Conservation (phyloP, 2,329 filamentous ascomycete species). For the Fusarium sp. region DNA sequence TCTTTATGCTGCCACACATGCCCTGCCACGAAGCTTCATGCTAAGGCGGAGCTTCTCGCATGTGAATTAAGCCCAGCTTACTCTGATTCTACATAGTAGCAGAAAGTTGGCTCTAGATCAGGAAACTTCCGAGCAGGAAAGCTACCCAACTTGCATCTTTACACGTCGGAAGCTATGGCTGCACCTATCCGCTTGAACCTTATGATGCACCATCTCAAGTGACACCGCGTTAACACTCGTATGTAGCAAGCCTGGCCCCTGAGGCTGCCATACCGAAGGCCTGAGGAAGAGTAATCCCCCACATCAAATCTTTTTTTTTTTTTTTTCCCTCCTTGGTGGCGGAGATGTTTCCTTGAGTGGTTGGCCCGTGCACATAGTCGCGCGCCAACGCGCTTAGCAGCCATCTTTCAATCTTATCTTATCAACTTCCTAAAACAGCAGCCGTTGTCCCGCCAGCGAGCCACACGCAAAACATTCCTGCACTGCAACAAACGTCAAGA, state of each 20-base stretch:
- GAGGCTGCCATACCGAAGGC: constrained; percentile 15
- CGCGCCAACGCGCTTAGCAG: constrained; percentile 22
- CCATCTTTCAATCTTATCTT: constrained; percentile 31
- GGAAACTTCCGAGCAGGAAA: not conserved
- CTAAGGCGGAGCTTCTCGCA: constrained; percentile 16
- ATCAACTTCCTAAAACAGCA: not conserved
- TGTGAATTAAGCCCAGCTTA: constrained; percentile 13
- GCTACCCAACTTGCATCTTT: not conserved
- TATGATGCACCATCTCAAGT: constrained; percentile 33
- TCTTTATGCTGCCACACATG: constrained; percentile 36
- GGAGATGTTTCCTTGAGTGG: not conserved
- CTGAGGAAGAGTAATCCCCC: constrained; percentile 16
- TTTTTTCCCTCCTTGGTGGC: not conserved
- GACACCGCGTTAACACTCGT: constrained; percentile 24
- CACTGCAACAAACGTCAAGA: constrained; percentile 18
- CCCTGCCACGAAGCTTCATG: constrained; percentile 29
- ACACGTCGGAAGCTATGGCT: constrained; percentile 1
- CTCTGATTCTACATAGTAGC: not conserved
- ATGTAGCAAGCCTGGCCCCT: constrained; percentile 12
- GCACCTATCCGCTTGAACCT: constrained; percentile 20
- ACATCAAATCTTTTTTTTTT: constrained; percentile 8
- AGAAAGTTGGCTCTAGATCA: not conserved
- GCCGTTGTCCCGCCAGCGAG: constrained; percentile 39
- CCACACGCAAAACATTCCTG: constrained; percentile 7
- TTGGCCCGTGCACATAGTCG: constrained; percentile 22